These are phyloP conservation scores for Fagus sylvatica DNA, from an alignment of 306 rosid genomes.

Conservation along the genomic window DNA sequence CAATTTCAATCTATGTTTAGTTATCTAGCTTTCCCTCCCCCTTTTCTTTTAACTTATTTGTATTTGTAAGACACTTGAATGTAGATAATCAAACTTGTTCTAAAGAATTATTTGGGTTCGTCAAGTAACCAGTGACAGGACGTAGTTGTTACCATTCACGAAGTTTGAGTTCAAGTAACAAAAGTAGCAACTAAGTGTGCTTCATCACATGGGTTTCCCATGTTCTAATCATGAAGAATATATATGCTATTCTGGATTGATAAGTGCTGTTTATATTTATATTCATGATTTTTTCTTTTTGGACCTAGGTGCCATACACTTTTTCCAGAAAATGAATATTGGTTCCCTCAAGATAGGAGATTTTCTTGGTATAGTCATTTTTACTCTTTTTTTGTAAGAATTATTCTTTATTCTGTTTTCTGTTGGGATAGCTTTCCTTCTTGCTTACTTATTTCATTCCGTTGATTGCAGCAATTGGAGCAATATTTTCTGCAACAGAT, in stretches of 20 bases:
- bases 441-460: slow-evolving; percentile 9
- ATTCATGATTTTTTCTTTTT: slow-evolving; percentile 23
- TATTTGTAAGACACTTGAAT: neutral
- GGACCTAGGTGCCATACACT: slow-evolving; percentile 78
- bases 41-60: too few species aligned
- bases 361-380: slow-evolving; percentile 64
- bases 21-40: too few species aligned
- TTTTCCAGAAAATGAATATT: slow-evolving; percentile 70
- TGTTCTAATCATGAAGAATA: neutral
- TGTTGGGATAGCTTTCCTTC: slow-evolving; percentile 12
- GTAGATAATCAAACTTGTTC: neutral
- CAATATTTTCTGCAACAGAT: slow-evolving; percentile 93
- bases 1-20: too few species aligned
- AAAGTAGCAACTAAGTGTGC: neutral
- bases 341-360: slow-evolving; percentile 89
- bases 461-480: slow-evolving; percentile 82
- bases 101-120: neutral
- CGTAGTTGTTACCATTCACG: neutral
- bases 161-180: neutral
- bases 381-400: neutral
- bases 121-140: neutral
- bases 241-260: neutral
- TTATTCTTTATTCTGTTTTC: slow-evolving; percentile 6
- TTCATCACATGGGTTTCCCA: neutral
- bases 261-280: neutral